These are phyloP conservation scores for Amaranthus tricolor DNA, from an alignment of 179 eudicot species.

Conservation along the genomic window DNA sequence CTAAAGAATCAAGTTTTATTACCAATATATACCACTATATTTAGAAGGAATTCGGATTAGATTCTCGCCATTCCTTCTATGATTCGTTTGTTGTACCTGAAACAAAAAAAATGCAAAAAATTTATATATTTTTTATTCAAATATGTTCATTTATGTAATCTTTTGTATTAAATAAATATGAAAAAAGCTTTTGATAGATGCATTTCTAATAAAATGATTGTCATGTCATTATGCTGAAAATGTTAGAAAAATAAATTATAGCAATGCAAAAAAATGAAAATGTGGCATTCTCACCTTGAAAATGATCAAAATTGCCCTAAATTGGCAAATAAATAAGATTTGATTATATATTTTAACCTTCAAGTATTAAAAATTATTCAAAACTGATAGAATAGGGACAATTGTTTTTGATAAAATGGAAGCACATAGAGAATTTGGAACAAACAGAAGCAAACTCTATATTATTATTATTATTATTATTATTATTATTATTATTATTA, in stretches of 20 bases:
- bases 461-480: too few species aligned
- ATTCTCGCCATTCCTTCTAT: too few species aligned
- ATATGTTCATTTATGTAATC: background rate
- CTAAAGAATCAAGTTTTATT: too few species aligned
- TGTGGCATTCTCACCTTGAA: slow-evolving; percentile 17
- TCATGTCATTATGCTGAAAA: background rate
- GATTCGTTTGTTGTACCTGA: too few species aligned
- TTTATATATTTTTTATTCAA: background rate
- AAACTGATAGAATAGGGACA: too few species aligned
- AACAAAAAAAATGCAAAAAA: background rate
- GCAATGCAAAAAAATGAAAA: background rate
- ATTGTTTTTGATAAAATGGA: background rate
- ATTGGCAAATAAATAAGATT: background rate
- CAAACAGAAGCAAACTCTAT: too few species aligned
- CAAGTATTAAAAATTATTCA: background rate
- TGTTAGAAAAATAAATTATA: background rate
- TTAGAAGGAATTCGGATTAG: too few species aligned
- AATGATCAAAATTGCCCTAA: background rate
- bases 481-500: too few species aligned
- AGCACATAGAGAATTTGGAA: too few species aligned
- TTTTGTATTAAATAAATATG: background rate
- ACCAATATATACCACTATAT: background rate
- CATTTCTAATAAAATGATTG: background rate
- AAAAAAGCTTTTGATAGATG: background rate
- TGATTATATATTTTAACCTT: background rate